phyloP scores from a whole-genome alignment of 768 basidiomycete genomes.

The Rossbeevera mucosa region DNA sequence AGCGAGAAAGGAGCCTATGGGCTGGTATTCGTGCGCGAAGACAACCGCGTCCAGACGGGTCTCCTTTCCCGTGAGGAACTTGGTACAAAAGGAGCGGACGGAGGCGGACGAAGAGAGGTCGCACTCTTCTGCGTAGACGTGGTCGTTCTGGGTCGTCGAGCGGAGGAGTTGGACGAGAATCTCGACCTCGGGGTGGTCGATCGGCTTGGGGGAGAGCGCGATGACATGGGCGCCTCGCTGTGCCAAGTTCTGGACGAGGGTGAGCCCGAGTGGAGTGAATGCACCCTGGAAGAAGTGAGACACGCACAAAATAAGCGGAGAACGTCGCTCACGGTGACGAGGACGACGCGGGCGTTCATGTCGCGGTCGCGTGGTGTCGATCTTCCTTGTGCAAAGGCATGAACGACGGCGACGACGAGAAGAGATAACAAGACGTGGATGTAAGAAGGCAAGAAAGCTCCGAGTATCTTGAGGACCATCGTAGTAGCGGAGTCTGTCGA shows the following conservation, averaged over 20 bases:
- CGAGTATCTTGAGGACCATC: conserved; percentile 55
- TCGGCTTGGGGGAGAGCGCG: conserved; percentile 58
- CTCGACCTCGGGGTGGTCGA: conserved; percentile 45
- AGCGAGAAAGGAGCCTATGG: conserved; percentile 49
- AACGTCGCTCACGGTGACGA: conserved; percentile 57
- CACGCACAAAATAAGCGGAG: not conserved
- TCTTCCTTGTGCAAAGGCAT: conserved; percentile 63
- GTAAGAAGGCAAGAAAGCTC: conserved; percentile 49
- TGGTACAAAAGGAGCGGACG: conserved; percentile 63
- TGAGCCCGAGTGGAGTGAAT: conserved; percentile 70
- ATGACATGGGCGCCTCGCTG: conserved; percentile 76
- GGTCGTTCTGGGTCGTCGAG: conserved; percentile 63
- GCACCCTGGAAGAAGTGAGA: conserved; percentile 48
- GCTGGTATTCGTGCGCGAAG: conserved; percentile 72
- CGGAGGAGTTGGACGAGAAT: conserved; percentile 65
- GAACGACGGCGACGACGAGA: conserved; percentile 43
- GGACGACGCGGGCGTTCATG: conserved; percentile 63
- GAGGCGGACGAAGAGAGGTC: conserved; percentile 63
- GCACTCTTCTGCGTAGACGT: conserved; percentile 77
- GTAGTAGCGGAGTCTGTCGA: not conserved
- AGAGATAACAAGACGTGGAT: conserved; percentile 47
- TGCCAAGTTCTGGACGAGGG: conserved; percentile 61
- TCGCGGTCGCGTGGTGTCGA: conserved; percentile 70
- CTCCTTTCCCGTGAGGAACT: conserved; percentile 61
- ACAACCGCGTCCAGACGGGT: conserved; percentile 74